A percentile compares a stretch with the other conserved stretches of the same genome.
Evolutionary conservation across 2,329 filamentous ascomycete genomes (phyloP).

Genomic region (Penicillium paneum): DNA sequence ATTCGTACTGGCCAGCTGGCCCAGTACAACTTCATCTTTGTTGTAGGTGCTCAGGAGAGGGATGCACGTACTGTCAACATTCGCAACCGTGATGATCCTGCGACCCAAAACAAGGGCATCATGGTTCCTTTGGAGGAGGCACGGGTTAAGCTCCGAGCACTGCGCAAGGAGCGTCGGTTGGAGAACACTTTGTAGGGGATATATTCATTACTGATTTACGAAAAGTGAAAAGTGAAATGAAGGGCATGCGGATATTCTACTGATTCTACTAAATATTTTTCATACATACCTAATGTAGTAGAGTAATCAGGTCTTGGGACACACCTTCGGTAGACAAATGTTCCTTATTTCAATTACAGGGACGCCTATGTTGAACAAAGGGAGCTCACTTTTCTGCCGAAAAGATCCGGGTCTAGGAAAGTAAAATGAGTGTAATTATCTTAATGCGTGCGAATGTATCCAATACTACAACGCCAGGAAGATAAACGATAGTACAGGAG

Average conservation of each 20-base stretch:
- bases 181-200: constrained; percentile 38
- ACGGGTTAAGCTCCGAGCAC: constrained; percentile 50
- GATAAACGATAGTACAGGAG: no score
- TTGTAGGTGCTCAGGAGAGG: constrained; percentile 62
- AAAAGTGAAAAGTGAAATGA: constrained; percentile 21
- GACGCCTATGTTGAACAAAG: no score
- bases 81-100: constrained; percentile 61
- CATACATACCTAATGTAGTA: neutral
- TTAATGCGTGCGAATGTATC: no score
- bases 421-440: no score
- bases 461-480: no score
- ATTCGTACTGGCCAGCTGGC: constrained; percentile 49
- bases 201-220: constrained; percentile 11
- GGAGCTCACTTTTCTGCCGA: no score
- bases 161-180: constrained; percentile 47
- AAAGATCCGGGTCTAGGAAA: no score
- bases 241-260: constrained; percentile 5
- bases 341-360: no score
- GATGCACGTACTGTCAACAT: constrained; percentile 60
- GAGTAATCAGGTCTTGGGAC: neutral
- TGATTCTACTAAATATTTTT: neutral
- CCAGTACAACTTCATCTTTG: constrained; percentile 54
- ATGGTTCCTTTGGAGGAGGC: constrained; percentile 60
- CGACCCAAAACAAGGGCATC: constrained; percentile 60
- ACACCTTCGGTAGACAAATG: no score